phyloP scores from a whole-genome alignment of 177 flowering plant genomes.

The Vitis hybrid region DNA sequence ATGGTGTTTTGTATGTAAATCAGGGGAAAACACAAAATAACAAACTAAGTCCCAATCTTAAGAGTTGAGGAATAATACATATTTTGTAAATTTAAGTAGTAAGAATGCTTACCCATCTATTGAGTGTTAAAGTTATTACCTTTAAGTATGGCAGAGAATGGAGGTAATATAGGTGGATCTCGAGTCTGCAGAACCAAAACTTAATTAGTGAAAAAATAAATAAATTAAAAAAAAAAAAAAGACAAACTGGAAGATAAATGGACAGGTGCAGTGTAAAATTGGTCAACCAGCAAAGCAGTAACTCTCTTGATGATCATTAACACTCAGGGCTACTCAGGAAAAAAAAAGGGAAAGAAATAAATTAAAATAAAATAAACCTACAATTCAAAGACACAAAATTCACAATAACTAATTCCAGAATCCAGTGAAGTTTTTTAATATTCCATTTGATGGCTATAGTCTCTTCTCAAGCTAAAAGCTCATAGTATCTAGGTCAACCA shows the following conservation, averaged over 20 bases:
- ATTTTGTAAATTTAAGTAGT: neutral
- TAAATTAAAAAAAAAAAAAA: neutral
- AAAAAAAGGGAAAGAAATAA: too few species aligned
- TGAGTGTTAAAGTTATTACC: constrained; percentile 26
- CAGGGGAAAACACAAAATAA: neutral
- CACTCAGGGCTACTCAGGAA: too few species aligned
- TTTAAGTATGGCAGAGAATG: constrained; percentile 50
- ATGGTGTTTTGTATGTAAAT: too few species aligned
- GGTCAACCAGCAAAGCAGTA: too few species aligned
- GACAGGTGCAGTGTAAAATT: neutral
- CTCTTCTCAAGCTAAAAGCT: too few species aligned
- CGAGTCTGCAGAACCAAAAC: constrained; percentile 48
- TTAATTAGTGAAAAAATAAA: neutral
- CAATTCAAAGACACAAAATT: too few species aligned
- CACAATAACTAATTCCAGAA: too few species aligned
- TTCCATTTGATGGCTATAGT: too few species aligned
- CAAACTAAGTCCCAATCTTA: neutral
- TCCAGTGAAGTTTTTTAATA: too few species aligned
- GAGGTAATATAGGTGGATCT: constrained; percentile 70
- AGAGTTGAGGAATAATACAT: neutral
- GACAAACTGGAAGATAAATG: neutral
- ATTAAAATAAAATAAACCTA: too few species aligned
- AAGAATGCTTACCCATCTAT: neutral
- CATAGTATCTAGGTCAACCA: too few species aligned
- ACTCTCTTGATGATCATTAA: too few species aligned